Conservation (phyloP, 1,284 basidiomycete genomes). For the Megacollybia platyphylla region DNA sequence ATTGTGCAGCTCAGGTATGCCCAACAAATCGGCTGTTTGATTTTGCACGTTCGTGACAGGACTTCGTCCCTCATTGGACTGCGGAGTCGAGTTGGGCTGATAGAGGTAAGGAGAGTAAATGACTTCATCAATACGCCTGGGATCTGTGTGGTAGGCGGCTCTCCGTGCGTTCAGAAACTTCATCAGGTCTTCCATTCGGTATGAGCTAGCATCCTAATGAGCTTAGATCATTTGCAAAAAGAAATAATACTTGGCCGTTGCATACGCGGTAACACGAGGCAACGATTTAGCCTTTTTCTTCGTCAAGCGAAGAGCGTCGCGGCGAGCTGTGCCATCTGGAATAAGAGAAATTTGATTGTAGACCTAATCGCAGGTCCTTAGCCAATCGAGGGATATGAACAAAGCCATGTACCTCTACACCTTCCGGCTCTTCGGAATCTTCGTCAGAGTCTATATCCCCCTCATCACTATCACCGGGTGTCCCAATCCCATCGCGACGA, state of each 20-base stretch:
- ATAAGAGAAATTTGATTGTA: slow-evolving; percentile 88
- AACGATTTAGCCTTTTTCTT: slow-evolving; percentile 91
- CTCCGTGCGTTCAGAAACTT: slow-evolving; percentile 81
- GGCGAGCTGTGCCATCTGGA: slow-evolving; percentile 85
- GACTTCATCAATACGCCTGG: slow-evolving; percentile 70
- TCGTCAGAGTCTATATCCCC: slow-evolving; percentile 70
- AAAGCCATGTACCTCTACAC: slow-evolving; percentile 48
- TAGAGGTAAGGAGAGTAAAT: slow-evolving; percentile 79
- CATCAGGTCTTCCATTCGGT: slow-evolving; percentile 77
- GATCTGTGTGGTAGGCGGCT: slow-evolving; percentile 72
- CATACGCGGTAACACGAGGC: slow-evolving; percentile 92
- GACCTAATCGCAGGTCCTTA: slow-evolving; percentile 31
- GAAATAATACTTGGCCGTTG: slow-evolving; percentile 70
- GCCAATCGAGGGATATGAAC: slow-evolving; percentile 3
- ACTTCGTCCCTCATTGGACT: slow-evolving; percentile 7
- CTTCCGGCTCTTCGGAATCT: slow-evolving; percentile 40
- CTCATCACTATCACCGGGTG: slow-evolving; percentile 56
- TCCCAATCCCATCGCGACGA: slow-evolving; percentile 25
- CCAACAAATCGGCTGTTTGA: slow-evolving; percentile 56
- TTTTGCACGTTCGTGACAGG: slow-evolving; percentile 7
- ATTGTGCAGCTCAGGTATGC: slow-evolving; percentile 51
- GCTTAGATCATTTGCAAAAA: background rate
- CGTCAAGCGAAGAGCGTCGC: slow-evolving; percentile 82
- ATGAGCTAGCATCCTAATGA: slow-evolving; percentile 44
- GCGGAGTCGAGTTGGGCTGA: slow-evolving; percentile 27